Conservation (phyloP, 23 red algal species). For the Cyanidiococcus yangmingshanensis region DNA sequence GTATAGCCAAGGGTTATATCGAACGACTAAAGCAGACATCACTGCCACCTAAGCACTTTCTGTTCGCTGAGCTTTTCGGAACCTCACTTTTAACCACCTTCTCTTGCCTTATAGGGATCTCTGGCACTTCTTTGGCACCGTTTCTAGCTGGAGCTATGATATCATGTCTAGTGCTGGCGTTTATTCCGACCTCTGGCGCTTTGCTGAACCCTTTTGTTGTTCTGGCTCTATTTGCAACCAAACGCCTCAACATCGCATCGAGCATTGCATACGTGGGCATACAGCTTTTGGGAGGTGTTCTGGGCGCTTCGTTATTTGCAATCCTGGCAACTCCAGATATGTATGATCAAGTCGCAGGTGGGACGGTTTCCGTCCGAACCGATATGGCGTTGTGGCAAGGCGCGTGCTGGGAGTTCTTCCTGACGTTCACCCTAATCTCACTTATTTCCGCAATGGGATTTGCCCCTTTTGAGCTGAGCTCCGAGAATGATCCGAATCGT, state of each 20-base stretch:
- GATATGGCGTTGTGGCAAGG: neutral
- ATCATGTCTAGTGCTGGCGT: neutral
- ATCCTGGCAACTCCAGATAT: neutral
- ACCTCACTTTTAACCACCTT: neutral
- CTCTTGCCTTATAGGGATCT: neutral
- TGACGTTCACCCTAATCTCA: neutral
- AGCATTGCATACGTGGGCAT: neutral
- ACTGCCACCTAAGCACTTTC: neutral
- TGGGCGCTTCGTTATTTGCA: neutral
- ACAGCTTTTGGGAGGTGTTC: neutral
- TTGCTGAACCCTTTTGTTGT: slow-evolving; percentile 12
- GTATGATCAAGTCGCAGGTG: neutral
- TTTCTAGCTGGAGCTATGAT: slow-evolving; percentile 7
- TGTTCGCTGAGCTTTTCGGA: slow-evolving; percentile 7
- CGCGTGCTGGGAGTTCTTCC: slow-evolving; percentile 19
- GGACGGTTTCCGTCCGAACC: neutral
- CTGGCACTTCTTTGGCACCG: neutral
- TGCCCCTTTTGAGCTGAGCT: neutral
- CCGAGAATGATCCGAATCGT: neutral
- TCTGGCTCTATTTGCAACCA: neutral
- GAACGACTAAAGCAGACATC: too few species aligned
- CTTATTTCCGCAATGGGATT: neutral
- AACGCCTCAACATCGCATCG: neutral
- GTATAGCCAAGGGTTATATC: too few species aligned
- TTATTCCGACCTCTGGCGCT: slow-evolving; percentile 6